Base-by-base conservation (phyloP, 768 basidiomycete species). In the Russula abietina region DNA sequence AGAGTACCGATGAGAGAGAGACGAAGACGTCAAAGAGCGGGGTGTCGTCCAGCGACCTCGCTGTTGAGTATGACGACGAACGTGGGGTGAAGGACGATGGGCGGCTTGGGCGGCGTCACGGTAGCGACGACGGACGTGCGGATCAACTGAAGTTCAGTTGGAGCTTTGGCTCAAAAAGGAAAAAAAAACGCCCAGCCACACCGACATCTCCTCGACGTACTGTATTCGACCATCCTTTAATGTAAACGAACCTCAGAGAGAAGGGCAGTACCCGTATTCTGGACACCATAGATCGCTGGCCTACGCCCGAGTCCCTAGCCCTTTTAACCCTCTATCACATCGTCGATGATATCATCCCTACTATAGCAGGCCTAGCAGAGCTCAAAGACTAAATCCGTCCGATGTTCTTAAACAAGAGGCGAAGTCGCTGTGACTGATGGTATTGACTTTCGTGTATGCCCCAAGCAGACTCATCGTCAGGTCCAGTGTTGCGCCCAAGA, bases 241-340 rank as follows among this genome's bases (percentile, higher is more conserved):
- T 30, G 28, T 30, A 39, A 16, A 61, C 9, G 66, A 69, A 89
- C 89, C 0, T 73, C 81, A 0, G 88, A 84, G 16, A 80, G 79
- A 67, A 72, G 78, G 16, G 85, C 87, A 9, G 78, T 88, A 33
- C 89, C 89, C 2, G 75, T 86, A 16, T 88, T 89, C 68, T 82
- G 80, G 78, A 71, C 75, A 24, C 75, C 30, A 69, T 88, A 17
- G 62, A 71, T 6, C 76, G 72, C 24, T 91, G 86, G 83, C 81
- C 83, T 3, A 84, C 80, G 0, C 80, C 88, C 10, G 74, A 73
- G 59, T 76, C 74, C 8, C 76, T 89, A 48, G 77, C 81, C 11
- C 22, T 48, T 41, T 14, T 11, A 8, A 24, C 39, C 16, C 22
- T 32, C 33, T 39, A 10, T 22, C 50, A 10, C 48, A 19, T 41